Base-by-base conservation (phyloP, 306 rosid species). In the Cicer chorassanicum region DNA sequence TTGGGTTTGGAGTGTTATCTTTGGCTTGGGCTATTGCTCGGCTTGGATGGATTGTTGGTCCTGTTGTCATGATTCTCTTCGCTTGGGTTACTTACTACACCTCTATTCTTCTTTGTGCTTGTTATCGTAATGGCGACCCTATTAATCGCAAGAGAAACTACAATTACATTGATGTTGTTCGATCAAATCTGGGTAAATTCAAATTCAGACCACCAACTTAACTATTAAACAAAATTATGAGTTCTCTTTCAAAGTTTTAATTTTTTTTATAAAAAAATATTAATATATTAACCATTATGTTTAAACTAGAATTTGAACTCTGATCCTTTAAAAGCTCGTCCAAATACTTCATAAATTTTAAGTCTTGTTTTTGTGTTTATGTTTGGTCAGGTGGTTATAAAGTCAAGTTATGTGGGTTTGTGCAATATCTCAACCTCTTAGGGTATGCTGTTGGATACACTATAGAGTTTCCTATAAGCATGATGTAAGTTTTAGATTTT, bases 1-100 rank as follows among this genome's bases (percentile, higher is more conserved):
- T 93, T 21, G 98, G 98, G 0, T 89, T 97, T 4, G 98, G 98
- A 3, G 98, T 93, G 60, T 48, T 91, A 15, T 78, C 97, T 1
- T 64, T 93, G 82, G 97, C 97, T 50, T 93, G 91, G 91, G 96
- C 98, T 74, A n/a, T n/a, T 6, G 98, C 98, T 34, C 96, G 90
- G 75, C 94, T 92, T 29, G 98, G 98, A 64, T 93, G 98, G 98
- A 36, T 90, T 55, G 96, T 90, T 72, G 98, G 98, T 61, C 98
- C 98, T 9, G 42, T 78, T 42, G 88, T 83, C 7, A 87, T 92
- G 98, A 19, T 89, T 19, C 56, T 93, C 81, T 93, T 93, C 85
- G 76, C 98, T 21, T n/a, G 78, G 50, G 91, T 93, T 39, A 93
- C 98, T 75, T 91, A 84, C 81, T 93, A 88, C 83, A 93, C 97